Base-by-base conservation (phyloP, 441 rosid genomes). In the Pelargonium fulgidum region DNA sequence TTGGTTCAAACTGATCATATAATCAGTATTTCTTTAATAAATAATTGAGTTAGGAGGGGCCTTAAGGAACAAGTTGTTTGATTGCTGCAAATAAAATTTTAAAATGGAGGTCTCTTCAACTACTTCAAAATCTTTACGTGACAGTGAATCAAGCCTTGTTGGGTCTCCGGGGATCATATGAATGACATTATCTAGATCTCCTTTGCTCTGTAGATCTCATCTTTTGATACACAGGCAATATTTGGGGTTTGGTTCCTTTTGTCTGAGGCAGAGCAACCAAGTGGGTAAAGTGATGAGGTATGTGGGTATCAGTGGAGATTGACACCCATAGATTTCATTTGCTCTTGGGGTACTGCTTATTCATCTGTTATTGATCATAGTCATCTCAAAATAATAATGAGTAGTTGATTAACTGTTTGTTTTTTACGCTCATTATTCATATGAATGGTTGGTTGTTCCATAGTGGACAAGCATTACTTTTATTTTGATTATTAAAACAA, bases 401-500 rank as follows among this genome's bases (percentile, higher is more conserved):
- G 62, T 19, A 17, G 62, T 56, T 17, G 24, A 56, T 56, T 56
- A 17, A 19, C 20, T 17, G 62, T 56, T 56, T 56, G 22, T 56
- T 20, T 20, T 56, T 56, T 20, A 56, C 2, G 12, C 7, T 8
- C 62, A 4, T 4, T 4, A 5, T 64, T 54, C 62, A 39, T 33
- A 5, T 63, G 66, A 33, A 62, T 71, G 65, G 42, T 70, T 71
- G 26, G 72, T 62, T 66, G 47, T 29, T 67, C 29, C 68, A 24
- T 7, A 13, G 41, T 56, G 12, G 54, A 47, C 68, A 65, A 39
- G 36, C 36, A 20, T 50, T 33, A 33, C 39, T 33, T 33, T 33
- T 2, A 33, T 33, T 33, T 33, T 33, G 3, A 33, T 2, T 33
- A 33, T 33, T 33, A 33, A 33, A 3, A 33, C 39, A 33, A 33